phyloP scores from a whole-genome alignment of 2,329 filamentous ascomycete genomes.

The Alternaria conjuncta region DNA sequence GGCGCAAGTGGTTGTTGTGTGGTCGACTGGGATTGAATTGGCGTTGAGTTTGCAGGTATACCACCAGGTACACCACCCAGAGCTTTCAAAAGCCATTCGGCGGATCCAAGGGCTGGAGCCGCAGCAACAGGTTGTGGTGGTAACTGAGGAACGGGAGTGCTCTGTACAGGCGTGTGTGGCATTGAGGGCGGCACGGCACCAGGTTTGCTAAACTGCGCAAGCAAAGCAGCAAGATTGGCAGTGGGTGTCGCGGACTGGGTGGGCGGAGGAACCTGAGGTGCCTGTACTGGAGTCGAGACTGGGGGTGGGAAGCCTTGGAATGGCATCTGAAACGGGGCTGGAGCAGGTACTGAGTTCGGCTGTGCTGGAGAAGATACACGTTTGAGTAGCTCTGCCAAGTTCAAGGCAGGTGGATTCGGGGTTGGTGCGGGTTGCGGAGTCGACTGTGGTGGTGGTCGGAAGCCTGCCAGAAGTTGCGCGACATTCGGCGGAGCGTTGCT shows the following conservation, averaged over 20 bases:
- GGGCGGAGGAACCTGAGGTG: constrained; percentile 31
- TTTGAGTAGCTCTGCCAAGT: constrained; percentile 39
- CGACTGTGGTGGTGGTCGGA: constrained; percentile 26
- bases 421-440: constrained; percentile 28
- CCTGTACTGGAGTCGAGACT: constrained; percentile 29
- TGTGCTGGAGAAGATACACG: constrained; percentile 38
- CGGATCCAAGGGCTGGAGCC: constrained; percentile 25
- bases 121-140: constrained; percentile 20
- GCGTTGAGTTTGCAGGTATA: constrained; percentile 35
- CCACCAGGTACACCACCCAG: constrained; percentile 35
- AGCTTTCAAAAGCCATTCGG: constrained; percentile 44
- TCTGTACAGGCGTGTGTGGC: constrained; percentile 25
- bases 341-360: constrained; percentile 27
- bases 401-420: constrained; percentile 29
- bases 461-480: constrained; percentile 38
- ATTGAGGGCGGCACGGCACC: constrained; percentile 22
- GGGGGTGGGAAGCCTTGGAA: constrained; percentile 32
- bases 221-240: constrained; percentile 39
- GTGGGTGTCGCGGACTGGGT: constrained; percentile 34
- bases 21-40: constrained; percentile 32
- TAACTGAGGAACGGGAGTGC: constrained; percentile 24
- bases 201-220: constrained; percentile 41
- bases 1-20: constrained; percentile 40
- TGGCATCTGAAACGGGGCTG: constrained; percentile 37
- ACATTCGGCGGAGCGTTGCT: constrained; percentile 34